phyloP scores from a whole-genome alignment of 2,329 filamentous ascomycete genomes.

The Alternaria sp. region DNA sequence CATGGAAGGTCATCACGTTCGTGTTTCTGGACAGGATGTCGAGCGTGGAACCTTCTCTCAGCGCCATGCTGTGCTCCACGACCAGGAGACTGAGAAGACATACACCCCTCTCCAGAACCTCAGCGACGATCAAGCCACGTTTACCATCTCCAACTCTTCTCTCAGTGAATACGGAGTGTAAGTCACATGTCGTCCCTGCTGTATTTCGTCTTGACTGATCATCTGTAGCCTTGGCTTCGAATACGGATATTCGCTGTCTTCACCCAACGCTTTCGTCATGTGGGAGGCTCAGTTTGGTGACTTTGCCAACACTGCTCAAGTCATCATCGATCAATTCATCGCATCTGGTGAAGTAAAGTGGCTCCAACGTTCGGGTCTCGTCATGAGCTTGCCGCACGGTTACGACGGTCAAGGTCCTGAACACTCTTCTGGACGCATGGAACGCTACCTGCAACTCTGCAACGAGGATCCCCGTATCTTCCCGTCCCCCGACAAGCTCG shows the following conservation, averaged over 20 bases:
- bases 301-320: conserved; percentile 99
- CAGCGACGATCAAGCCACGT: conserved; percentile 89
- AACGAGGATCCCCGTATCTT: conserved; percentile 97
- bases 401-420: conserved; percentile 98
- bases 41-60: conserved; percentile 99
- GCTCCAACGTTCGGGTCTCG: conserved; percentile 96
- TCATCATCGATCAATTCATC: conserved; percentile 98
- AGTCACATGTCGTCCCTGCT: conserved; percentile 40
- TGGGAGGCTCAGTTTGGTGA: conserved; percentile 99
- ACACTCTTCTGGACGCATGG: conserved; percentile 96
- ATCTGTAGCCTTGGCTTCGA: conserved; percentile 83
- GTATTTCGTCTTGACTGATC: conserved; percentile 33
- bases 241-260: conserved; percentile 97
- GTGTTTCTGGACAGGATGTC: conserved; percentile 97
- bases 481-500: conserved; percentile 85
- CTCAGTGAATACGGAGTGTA: conserved; percentile 73
- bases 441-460: conserved; percentile 95
- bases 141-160: conserved; percentile 97
- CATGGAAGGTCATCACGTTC: conserved; percentile 93
- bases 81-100: conserved; percentile 92
- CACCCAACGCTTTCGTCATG: conserved; percentile 96
- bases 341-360: conserved; percentile 98
- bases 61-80: conserved; percentile 95
- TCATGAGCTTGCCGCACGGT: conserved; percentile 95
- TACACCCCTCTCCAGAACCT: conserved; percentile 93